Conservation (phyloP, 2,329 filamentous ascomycete genomes). For the Davidsoniella neocaledoniae region DNA sequence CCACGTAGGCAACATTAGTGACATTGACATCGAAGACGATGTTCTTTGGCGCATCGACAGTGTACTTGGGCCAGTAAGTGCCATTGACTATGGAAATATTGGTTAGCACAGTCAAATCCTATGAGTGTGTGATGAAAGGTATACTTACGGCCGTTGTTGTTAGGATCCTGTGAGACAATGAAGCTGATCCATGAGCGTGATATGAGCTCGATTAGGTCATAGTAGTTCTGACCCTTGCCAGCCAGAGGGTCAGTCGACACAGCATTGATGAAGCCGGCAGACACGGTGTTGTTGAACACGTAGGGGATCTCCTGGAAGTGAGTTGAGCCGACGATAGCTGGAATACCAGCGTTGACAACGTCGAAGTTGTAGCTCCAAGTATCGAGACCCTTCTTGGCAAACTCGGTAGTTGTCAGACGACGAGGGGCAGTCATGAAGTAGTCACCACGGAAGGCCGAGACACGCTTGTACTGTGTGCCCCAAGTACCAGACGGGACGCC, state of each 20-base stretch:
- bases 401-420: constrained; percentile 33
- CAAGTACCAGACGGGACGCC: constrained; percentile 19
- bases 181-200: constrained; percentile 35
- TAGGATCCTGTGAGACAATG: constrained; percentile 29
- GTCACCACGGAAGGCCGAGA: constrained; percentile 37
- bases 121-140: not conserved
- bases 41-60: constrained; percentile 23
- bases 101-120: not conserved
- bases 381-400: constrained; percentile 28
- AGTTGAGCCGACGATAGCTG: constrained; percentile 14
- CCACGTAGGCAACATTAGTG: constrained; percentile 23
- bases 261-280: constrained; percentile 23
- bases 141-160: constrained; percentile 16
- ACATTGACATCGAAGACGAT: constrained; percentile 33
- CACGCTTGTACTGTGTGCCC: constrained; percentile 36
- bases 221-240: constrained; percentile 22
- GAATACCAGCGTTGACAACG: constrained; percentile 20
- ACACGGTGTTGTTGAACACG: constrained; percentile 32
- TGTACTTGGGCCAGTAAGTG: constrained; percentile 28
- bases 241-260: constrained; percentile 22
- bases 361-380: constrained; percentile 39
- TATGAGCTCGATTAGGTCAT: constrained; percentile 29
- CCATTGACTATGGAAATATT: not conserved
- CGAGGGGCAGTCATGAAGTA: constrained; percentile 36
- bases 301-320: constrained; percentile 19